Evolutionary conservation across 257 asterid species (phyloP).

Genomic region (Solanum chmielewskii): DNA sequence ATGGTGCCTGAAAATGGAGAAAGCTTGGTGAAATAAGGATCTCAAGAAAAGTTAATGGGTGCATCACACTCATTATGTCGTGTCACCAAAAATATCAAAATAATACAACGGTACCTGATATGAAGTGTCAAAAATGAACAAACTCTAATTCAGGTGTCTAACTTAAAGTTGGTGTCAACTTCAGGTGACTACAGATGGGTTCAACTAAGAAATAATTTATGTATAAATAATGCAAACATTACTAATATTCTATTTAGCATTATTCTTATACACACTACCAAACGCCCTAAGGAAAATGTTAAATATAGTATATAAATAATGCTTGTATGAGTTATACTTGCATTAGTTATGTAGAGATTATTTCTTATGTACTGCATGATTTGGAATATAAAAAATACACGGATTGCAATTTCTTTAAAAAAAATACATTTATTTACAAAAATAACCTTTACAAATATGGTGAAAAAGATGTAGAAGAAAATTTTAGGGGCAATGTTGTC

Average conservation of each 20-base stretch:
- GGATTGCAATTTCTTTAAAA: accelerated
- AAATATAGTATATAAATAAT: background rate
- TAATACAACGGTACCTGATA: background rate
- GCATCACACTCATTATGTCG: background rate
- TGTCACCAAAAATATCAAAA: background rate
- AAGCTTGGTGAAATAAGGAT: background rate
- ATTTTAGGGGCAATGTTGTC: background rate
- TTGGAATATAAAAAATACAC: background rate
- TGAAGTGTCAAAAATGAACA: background rate
- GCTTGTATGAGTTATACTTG: background rate
- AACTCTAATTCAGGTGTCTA: background rate
- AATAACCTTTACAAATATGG: background rate
- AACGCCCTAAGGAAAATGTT: too few relatives aligned
- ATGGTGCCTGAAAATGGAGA: too few relatives aligned
- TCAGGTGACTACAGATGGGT: background rate
- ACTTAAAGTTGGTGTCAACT: background rate
- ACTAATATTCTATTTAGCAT: background rate
- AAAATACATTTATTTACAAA: too few relatives aligned
- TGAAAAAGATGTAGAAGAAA: background rate
- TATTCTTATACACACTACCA: background rate
- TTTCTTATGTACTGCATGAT: background rate
- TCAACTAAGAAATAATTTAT: background rate
- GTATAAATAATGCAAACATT: background rate
- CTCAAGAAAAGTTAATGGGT: background rate
- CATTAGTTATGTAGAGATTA: background rate